Evolutionary conservation across 495 filamentous ascomycete species (phyloP).

Genomic region (Aspergillus carlsbadensis): DNA sequence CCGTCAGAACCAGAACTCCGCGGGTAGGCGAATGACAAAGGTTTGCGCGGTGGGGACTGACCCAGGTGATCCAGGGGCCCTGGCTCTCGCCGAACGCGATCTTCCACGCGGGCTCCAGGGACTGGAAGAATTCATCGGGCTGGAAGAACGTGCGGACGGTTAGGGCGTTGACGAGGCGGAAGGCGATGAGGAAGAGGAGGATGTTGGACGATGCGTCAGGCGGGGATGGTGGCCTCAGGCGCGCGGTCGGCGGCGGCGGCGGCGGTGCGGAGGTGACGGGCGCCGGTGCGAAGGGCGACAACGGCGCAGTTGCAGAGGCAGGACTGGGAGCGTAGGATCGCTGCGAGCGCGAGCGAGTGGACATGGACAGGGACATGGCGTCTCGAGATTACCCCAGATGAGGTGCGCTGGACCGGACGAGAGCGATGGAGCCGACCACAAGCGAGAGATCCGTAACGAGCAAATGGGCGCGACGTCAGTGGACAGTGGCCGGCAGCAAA

Average conservation of each 20-base stretch:
- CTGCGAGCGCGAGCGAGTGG: constrained; percentile 3
- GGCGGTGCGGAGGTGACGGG: constrained; percentile 6
- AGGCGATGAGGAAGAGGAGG: constrained; percentile 61
- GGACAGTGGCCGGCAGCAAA: not conserved
- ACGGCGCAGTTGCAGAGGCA: not conserved
- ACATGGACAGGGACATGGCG: constrained; percentile 14
- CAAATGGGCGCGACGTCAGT: constrained; percentile 8
- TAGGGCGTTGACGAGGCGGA: constrained; percentile 86
- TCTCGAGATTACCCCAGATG: constrained; percentile 5
- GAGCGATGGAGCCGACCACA: constrained; percentile 3
- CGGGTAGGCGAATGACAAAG: not conserved
- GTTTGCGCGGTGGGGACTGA: constrained; percentile 39
- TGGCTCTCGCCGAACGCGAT: constrained; percentile 74
- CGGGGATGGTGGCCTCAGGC: constrained; percentile 15
- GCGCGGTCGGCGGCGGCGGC: constrained; percentile 1
- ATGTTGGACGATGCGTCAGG: constrained; percentile 12
- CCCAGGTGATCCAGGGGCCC: constrained; percentile 96
- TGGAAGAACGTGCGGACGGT: constrained; percentile 93
- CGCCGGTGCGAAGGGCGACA: not conserved
- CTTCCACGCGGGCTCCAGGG: constrained; percentile 92
- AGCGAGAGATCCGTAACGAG: constrained; percentile 7
- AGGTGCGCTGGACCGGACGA: not conserved
- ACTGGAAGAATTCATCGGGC: constrained; percentile 98
- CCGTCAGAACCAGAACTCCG: constrained; percentile 6
- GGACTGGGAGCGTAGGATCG: not conserved